Conservation (phyloP, 139 green algal genomes). For the Coelastrella sp. region DNA sequence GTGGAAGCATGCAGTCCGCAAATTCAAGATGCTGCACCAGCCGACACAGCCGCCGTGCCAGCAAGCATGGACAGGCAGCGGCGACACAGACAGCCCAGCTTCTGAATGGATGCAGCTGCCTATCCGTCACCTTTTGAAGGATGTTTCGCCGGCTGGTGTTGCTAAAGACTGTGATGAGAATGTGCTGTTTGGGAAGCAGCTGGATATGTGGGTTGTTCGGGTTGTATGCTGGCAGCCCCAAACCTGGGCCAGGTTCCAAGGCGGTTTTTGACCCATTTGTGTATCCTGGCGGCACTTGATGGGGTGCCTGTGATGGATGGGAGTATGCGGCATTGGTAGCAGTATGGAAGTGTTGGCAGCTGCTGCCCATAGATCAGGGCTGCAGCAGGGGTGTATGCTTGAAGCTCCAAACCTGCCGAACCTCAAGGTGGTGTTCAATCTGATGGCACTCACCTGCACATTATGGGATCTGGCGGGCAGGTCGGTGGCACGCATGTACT, state of each 20-base stretch:
- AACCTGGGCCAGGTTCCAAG: constrained; percentile 1
- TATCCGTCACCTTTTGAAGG: constrained; percentile 38
- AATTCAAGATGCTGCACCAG: not conserved
- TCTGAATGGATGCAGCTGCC: constrained; percentile 39
- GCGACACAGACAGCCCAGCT: not conserved
- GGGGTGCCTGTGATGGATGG: not conserved
- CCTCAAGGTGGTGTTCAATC: too few species aligned
- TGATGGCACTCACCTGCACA: too few species aligned
- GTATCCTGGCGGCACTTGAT: not conserved
- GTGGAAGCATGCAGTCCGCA: constrained; percentile 41
- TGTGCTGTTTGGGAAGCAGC: constrained; percentile 28
- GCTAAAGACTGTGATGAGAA: constrained; percentile 14
- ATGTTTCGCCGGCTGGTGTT: constrained; percentile 23
- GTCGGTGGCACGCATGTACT: too few species aligned
- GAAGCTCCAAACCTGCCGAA: too few species aligned
- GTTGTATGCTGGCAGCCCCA: constrained; percentile 44
- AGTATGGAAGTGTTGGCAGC: too few species aligned
- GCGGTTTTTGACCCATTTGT: constrained; percentile 24
- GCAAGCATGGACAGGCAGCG: not conserved
- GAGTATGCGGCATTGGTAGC: not conserved
- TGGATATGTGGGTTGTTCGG: not conserved
- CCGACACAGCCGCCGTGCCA: not conserved
- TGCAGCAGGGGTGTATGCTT: too few species aligned
- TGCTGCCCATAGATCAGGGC: too few species aligned
- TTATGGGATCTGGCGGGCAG: too few species aligned